phyloP scores from a whole-genome alignment of 2,329 filamentous ascomycete genomes.

The Alternaria gaisen region DNA sequence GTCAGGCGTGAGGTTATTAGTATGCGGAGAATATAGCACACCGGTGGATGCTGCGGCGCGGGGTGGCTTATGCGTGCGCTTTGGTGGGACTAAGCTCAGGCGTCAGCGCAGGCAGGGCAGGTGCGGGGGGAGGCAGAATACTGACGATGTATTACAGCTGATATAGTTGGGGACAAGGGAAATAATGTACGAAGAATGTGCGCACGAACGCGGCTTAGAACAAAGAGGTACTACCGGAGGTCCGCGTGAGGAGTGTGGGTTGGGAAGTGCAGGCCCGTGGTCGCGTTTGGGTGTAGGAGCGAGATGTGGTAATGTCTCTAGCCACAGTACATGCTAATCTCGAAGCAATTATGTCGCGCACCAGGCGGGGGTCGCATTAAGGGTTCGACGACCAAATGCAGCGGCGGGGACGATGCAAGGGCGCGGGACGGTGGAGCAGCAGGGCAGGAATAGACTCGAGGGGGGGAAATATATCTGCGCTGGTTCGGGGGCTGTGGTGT shows the following conservation, averaged over 20 bases:
- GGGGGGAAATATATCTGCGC: conserved; percentile 7
- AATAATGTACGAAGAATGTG: conserved; percentile 35
- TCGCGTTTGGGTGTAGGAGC: conserved; percentile 36
- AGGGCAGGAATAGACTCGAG: conserved; percentile 6
- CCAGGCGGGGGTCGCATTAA: conserved; percentile 53
- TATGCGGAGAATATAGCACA: conserved; percentile 13
- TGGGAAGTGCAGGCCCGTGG: conserved; percentile 39
- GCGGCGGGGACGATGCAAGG: conserved; percentile 44
- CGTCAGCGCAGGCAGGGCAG: conserved; percentile 44
- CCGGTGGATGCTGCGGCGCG: conserved; percentile 19
- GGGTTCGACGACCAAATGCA: conserved; percentile 35
- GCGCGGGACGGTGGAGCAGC: conserved; percentile 19
- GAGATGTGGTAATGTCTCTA: conserved; percentile 27
- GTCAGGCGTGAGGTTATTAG: conserved; percentile 12
- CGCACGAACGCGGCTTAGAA: conserved; percentile 37
- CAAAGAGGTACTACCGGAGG: conserved; percentile 25
- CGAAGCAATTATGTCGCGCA: conserved; percentile 51
- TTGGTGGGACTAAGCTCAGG: conserved; percentile 42
- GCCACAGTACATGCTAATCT: conserved; percentile 51
- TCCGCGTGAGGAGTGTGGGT: conserved; percentile 28
- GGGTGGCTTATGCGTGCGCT: conserved; percentile 36
- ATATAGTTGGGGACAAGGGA: conserved; percentile 24
- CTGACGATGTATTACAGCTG: conserved; percentile 28
- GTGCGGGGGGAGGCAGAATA: conserved; percentile 19
- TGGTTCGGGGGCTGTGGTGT: neutral